Conservation (phyloP, 2,329 filamentous ascomycete species). For the Rhynchosporium graminicola region DNA sequence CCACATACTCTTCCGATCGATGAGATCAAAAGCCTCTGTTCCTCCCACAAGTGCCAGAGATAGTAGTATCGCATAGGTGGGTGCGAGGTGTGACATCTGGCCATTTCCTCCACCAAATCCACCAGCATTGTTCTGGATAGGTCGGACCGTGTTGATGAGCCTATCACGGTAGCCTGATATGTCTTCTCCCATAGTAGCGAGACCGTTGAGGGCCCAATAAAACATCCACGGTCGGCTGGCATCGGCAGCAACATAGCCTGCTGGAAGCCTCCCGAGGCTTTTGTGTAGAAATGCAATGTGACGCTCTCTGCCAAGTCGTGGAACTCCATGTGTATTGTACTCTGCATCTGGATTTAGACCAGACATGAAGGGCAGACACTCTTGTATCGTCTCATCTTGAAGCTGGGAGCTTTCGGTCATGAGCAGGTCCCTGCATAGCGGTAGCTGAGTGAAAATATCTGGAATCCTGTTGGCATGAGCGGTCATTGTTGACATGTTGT, state of each 20-base stretch:
- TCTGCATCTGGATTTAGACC: constrained; percentile 49
- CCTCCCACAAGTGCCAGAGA: constrained; percentile 78
- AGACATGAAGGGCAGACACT: constrained; percentile 68
- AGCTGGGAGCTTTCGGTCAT: constrained; percentile 66
- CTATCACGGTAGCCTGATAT: constrained; percentile 62
- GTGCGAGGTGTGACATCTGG: constrained; percentile 84
- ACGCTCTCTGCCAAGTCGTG: constrained; percentile 65
- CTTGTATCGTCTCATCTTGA: constrained; percentile 68
- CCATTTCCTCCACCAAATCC: constrained; percentile 95
- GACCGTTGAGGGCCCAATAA: constrained; percentile 83
- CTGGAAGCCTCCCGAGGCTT: constrained; percentile 63
- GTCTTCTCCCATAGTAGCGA: constrained; percentile 78
- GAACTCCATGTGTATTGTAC: constrained; percentile 73
- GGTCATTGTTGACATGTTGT: constrained; percentile 29
- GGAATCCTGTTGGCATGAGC: constrained; percentile 45
- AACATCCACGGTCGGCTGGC: constrained; percentile 90
- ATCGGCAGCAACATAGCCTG: constrained; percentile 73
- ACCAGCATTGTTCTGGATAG: constrained; percentile 79
- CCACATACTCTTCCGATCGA: constrained; percentile 87
- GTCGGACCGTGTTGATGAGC: constrained; percentile 72
- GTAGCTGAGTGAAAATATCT: constrained; percentile 57
- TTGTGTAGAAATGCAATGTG: constrained; percentile 65
- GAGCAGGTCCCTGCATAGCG: constrained; percentile 66
- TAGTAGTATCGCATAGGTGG: constrained; percentile 82
- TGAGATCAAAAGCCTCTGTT: constrained; percentile 68